These are phyloP conservation scores for Metroxylon sagu DNA, from an alignment of 176 grass and related monocot species.

Conservation along the genomic window DNA sequence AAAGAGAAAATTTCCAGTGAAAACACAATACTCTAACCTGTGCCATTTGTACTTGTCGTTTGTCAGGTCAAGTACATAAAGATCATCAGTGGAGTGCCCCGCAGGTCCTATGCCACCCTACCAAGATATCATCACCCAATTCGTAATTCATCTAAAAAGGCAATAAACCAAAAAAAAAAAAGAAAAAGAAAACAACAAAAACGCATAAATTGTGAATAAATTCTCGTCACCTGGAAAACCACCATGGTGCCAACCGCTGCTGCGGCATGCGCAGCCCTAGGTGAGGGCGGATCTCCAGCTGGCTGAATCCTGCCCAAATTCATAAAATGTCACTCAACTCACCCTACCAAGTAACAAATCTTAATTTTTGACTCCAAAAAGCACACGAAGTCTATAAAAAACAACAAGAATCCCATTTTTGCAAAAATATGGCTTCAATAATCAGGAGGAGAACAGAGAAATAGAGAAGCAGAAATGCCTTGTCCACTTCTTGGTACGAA, in stretches of 20 bases:
- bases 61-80: conserved; percentile 91
- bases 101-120: conserved; percentile 94
- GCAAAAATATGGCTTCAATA: background rate
- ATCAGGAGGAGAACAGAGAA: background rate
- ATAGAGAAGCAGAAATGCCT: conserved; percentile 22
- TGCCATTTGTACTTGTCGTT: conserved; percentile 99
- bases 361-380: too few relatives aligned
- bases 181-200: background rate
- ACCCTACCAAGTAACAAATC: too few relatives aligned
- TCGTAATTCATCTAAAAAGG: conserved; percentile 8
- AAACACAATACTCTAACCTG: conserved; percentile 19
- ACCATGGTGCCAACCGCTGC: conserved; percentile 91
- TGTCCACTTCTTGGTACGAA: conserved; percentile 58
- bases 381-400: too few relatives aligned
- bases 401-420: too few relatives aligned
- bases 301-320: conserved; percentile 45
- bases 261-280: conserved; percentile 78
- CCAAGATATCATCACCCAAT: conserved; percentile 9
- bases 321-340: background rate
- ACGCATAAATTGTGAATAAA: background rate
- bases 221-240: conserved; percentile 71
- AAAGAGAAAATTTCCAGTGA: background rate
- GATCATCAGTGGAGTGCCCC: conserved; percentile 92
- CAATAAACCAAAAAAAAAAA: background rate
- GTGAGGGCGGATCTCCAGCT: conserved; percentile 68